Percentiles rank a stretch among this genome's conserved stretches.
These are phyloP conservation scores for Gamsiella multidivaricata DNA, from an alignment of 192 early-diverging fungal species.

Conservation along the genomic window DNA sequence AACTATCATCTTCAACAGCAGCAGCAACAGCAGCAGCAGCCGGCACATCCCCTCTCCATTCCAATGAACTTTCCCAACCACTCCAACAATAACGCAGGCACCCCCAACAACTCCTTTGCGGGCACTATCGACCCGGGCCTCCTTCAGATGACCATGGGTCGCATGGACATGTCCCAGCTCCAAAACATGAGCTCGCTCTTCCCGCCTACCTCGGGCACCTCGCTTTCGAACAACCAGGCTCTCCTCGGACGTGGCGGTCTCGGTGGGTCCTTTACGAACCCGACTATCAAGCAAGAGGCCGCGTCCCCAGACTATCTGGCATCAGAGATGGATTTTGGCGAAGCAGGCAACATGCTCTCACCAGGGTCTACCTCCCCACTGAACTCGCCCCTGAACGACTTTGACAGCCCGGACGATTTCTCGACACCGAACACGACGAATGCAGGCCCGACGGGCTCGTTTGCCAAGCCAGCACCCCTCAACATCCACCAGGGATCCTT, in stretches of 20 bases:
- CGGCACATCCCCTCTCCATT: slow-evolving; percentile 17
- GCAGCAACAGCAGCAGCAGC: slow-evolving; percentile 39
- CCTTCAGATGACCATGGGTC: slow-evolving; percentile 47
- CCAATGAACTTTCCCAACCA: no score
- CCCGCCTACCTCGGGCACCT: slow-evolving; percentile 36
- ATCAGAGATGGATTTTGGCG: slow-evolving; percentile 56
- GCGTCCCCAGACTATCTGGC: slow-evolving; percentile 48
- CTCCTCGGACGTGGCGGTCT: slow-evolving; percentile 21
- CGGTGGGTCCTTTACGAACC: slow-evolving; percentile 14
- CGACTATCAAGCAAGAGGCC: slow-evolving; percentile 52
- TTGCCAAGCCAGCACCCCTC: slow-evolving; percentile 39
- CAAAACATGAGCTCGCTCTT: slow-evolving; percentile 44
- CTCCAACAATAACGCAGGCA: slow-evolving; percentile 18
- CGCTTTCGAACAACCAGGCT: slow-evolving; percentile 26
- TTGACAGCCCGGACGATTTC: slow-evolving; percentile 54
- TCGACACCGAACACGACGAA: no score
- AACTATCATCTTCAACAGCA: slow-evolving; percentile 51
- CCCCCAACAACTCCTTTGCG: slow-evolving; percentile 40
- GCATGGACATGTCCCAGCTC: slow-evolving; percentile 49
- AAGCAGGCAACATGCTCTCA: slow-evolving; percentile 50
- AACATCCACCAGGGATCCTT: slow-evolving; percentile 39
- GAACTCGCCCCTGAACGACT: slow-evolving; percentile 54
- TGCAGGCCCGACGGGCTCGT: background rate
- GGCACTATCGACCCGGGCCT: slow-evolving; percentile 52
- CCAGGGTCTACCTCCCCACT: slow-evolving; percentile 46